Evolutionary conservation across 2,329 filamentous ascomycete species (phyloP).

Genomic region (Fusarium coicis): DNA sequence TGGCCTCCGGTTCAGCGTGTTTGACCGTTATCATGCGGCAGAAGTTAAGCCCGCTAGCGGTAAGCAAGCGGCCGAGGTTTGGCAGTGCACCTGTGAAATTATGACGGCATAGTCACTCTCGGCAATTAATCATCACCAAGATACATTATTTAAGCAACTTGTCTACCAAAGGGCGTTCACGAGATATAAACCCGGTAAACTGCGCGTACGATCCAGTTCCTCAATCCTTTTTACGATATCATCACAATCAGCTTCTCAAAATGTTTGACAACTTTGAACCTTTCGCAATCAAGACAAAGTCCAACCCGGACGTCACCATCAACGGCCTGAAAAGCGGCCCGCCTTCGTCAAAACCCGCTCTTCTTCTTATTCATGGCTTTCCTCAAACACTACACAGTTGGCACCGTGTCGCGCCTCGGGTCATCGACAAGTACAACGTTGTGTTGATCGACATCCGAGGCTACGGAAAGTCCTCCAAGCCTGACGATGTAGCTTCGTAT

Average conservation of each 20-base stretch:
- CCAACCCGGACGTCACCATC: constrained; percentile 54
- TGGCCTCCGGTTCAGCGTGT: background rate
- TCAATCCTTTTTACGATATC: rapidly evolving
- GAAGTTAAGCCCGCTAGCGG: background rate
- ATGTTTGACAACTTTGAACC: constrained; percentile 55
- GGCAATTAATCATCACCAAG: constrained; percentile 2
- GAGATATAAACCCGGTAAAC: background rate
- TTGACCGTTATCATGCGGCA: background rate
- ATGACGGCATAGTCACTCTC: constrained; percentile 18
- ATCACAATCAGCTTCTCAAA: background rate
- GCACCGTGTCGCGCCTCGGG: constrained; percentile 56
- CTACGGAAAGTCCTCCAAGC: constrained; percentile 63
- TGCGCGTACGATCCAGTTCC: rapidly evolving
- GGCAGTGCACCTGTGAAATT: background rate
- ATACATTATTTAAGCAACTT: background rate
- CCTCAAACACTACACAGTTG: constrained; percentile 64
- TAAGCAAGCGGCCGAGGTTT: background rate
- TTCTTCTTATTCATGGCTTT: constrained; percentile 64
- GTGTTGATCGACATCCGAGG: constrained; percentile 62
- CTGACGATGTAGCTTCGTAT: constrained; percentile 50
- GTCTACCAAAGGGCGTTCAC: constrained; percentile 20
- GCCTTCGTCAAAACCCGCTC: constrained; percentile 49
- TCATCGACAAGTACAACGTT: constrained; percentile 54
- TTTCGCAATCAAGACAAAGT: constrained; percentile 53
- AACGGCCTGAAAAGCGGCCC: constrained; percentile 53